Conservation (phyloP, 768 basidiomycete genomes). For the Mycena capillaripes region DNA sequence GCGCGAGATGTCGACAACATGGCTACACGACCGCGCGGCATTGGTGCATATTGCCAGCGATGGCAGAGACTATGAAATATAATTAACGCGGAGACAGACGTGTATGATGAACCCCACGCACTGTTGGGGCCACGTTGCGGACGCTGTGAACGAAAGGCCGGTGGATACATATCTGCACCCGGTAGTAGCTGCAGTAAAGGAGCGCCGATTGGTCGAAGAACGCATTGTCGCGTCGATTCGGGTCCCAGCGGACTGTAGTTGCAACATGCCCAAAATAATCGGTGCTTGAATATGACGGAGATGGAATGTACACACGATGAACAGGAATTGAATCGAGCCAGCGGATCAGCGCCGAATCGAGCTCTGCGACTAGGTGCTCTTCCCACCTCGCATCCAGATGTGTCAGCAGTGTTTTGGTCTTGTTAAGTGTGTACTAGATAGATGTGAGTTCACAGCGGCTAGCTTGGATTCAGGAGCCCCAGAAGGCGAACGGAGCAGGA, state of each 20-base stretch:
- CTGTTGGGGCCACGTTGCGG: conserved; percentile 54
- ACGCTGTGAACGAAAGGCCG: conserved; percentile 83
- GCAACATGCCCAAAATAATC: too few relatives aligned
- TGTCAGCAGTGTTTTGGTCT: conserved; percentile 65
- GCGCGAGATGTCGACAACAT: conserved; percentile 71
- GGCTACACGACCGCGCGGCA: conserved; percentile 81
- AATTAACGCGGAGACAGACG: neutral
- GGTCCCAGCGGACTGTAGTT: conserved; percentile 56
- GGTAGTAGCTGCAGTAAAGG: conserved; percentile 60
- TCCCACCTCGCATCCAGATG: conserved; percentile 65
- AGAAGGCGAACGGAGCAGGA: too few relatives aligned
- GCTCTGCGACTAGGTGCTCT: conserved; percentile 75
- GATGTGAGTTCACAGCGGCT: neutral
- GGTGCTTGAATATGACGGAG: too few relatives aligned
- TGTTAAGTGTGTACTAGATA: conserved; percentile 75
- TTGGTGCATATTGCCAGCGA: conserved; percentile 87
- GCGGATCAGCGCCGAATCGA: conserved; percentile 81
- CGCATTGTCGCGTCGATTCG: conserved; percentile 48
- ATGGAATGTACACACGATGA: conserved; percentile 44
- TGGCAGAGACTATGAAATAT: conserved; percentile 7
- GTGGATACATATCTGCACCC: conserved; percentile 80
- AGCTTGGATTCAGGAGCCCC: too few relatives aligned
- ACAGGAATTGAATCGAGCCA: conserved; percentile 61
- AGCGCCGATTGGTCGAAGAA: conserved; percentile 71
- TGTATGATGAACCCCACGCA: neutral